These are phyloP conservation scores for Chaetomiaceae sp. DNA, from an alignment of 2,329 filamentous ascomycete species.

Conservation along the genomic window DNA sequence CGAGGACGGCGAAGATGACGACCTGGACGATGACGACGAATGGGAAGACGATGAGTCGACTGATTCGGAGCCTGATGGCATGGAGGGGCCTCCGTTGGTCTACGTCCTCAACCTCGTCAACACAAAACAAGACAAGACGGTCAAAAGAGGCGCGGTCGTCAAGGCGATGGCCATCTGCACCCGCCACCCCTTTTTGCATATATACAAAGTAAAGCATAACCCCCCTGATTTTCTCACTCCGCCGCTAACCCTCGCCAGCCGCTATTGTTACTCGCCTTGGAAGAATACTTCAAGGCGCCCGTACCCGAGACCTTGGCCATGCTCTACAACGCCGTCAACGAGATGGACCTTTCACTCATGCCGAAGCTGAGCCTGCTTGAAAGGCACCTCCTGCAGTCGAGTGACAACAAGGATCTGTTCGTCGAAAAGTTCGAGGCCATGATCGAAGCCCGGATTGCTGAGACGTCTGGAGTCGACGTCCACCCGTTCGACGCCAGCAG, in stretches of 20 bases:
- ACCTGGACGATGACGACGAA: conserved; percentile 43
- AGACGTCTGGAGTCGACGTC: conserved; percentile 50
- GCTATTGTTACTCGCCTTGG: conserved; percentile 79
- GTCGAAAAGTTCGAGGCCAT: conserved; percentile 96
- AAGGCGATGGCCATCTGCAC: conserved; percentile 99
- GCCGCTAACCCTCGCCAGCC: conserved; percentile 52
- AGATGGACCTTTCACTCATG: conserved; percentile 94
- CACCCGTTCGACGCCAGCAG: conserved; percentile 45
- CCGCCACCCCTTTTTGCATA: conserved; percentile 93
- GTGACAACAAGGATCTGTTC: conserved; percentile 93
- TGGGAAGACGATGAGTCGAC: conserved; percentile 50
- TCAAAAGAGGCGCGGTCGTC: conserved; percentile 88
- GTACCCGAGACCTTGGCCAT: conserved; percentile 81
- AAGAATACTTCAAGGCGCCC: conserved; percentile 95
- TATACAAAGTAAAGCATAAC: conserved; percentile 70
- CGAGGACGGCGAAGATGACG: conserved; percentile 44
- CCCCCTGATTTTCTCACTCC: neutral
- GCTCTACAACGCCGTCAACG: conserved; percentile 89
- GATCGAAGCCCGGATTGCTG: conserved; percentile 74
- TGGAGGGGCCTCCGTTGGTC: conserved; percentile 85
- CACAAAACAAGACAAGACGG: conserved; percentile 91
- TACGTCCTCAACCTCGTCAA: conserved; percentile 98
- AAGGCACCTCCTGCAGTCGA: conserved; percentile 78
- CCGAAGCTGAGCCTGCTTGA: conserved; percentile 80
- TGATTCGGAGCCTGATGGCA: conserved; percentile 62